Evolutionary conservation across 179 eudicot species (phyloP).

Genomic region (Sideroxylon spinosum): DNA sequence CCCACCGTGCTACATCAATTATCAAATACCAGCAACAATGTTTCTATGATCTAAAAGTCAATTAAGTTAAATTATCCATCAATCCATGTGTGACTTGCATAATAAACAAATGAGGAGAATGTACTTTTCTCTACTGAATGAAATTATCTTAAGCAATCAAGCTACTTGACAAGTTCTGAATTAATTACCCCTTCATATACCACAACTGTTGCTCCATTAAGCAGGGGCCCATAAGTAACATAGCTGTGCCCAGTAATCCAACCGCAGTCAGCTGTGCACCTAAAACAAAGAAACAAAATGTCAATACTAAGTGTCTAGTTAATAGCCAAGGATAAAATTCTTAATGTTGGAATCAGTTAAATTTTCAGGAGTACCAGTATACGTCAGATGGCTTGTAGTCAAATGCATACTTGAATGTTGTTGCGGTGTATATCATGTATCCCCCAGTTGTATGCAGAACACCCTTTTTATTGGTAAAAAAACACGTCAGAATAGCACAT

Average conservation of each 20-base stretch:
- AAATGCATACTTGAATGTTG: conserved; percentile 95
- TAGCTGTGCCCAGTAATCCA: conserved; percentile 99
- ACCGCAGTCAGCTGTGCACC: conserved; percentile 99
- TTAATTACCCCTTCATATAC: conserved; percentile 86
- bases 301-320: not conserved
- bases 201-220: conserved; percentile 83
- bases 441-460: conserved; percentile 98
- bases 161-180: conserved; percentile 1
- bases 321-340: not conserved
- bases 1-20: not conserved
- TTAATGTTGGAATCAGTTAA: conserved; percentile 1
- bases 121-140: not conserved
- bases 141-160: conserved; percentile 3
- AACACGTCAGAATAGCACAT: conserved; percentile 17
- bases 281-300: conserved; percentile 20
- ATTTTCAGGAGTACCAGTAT: conserved; percentile 65
- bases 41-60: not conserved
- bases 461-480: conserved; percentile 45
- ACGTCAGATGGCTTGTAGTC: conserved; percentile 88
- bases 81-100: not conserved
- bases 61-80: not conserved
- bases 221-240: conserved; percentile 95
- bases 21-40: not conserved
- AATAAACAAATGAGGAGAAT: conserved; percentile 1
- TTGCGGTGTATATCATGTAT: conserved; percentile 92